A percentile compares a stretch with the other conserved stretches of the same genome.
Evolutionary conservation across 768 basidiomycete genomes (phyloP).

Genomic region (Lactarius quietus): DNA sequence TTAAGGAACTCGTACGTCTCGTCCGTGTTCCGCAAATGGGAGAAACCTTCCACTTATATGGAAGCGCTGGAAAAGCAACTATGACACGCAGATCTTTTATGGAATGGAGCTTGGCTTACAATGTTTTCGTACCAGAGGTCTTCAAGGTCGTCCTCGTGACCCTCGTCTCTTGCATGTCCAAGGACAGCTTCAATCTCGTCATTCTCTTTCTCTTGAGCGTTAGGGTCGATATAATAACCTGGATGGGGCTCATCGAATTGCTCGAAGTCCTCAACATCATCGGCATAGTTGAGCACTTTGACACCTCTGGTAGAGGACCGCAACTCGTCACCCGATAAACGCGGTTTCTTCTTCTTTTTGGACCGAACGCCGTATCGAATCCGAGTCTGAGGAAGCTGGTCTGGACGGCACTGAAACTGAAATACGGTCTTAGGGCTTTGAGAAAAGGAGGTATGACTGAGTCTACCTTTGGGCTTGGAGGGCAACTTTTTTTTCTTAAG

Average conservation of each 20-base stretch:
- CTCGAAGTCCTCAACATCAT: conserved; percentile 62
- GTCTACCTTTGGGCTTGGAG: conserved; percentile 58
- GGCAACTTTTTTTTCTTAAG: conserved; percentile 64
- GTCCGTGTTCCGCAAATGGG: conserved; percentile 98
- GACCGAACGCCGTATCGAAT: conserved; percentile 82
- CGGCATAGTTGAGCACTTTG: conserved; percentile 81
- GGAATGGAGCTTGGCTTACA: conserved; percentile 39
- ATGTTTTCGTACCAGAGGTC: conserved; percentile 88
- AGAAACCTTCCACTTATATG: conserved; percentile 99
- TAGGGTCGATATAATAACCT: conserved; percentile 52
- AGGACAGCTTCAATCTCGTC: conserved; percentile 94
- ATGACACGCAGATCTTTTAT: conserved; percentile 23
- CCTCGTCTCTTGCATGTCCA: conserved; percentile 82
- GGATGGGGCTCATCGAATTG: conserved; percentile 71
- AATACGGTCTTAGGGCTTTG: conserved; percentile 27
- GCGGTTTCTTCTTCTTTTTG: conserved; percentile 77
- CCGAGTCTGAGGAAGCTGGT: conserved; percentile 70
- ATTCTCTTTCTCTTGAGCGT: conserved; percentile 51
- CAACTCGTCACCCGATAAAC: conserved; percentile 60
- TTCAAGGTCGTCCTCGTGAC: conserved; percentile 65
- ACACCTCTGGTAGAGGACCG: conserved; percentile 73
- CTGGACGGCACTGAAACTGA: conserved; percentile 44
- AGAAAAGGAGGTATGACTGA: conserved; percentile 14
- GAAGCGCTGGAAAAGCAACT: conserved; percentile 62
- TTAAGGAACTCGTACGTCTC: conserved; percentile 96